Evolutionary conservation across 306 rosid species (phyloP).

Genomic region (Trifolium repens): DNA sequence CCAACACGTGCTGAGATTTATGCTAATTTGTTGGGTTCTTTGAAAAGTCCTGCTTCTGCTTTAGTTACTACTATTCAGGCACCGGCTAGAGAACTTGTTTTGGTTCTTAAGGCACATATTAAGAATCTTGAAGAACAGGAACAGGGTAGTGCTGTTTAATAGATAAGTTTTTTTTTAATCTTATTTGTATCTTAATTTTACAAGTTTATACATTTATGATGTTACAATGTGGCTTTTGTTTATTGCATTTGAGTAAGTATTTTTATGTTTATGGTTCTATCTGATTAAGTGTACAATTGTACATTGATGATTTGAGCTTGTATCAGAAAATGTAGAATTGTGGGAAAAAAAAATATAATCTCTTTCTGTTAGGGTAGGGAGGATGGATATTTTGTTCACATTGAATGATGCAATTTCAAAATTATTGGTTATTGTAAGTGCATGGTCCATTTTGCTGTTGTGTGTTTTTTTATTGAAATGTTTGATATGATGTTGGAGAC

Average conservation of each 20-base stretch:
- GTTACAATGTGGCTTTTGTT: slow-evolving; percentile 1
- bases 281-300: slow-evolving; percentile 16
- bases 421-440: slow-evolving; percentile 19
- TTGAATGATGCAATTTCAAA: slow-evolving; percentile 30
- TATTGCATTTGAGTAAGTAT: slow-evolving; percentile 24
- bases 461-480: neutral
- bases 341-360: neutral
- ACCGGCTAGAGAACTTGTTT: slow-evolving; percentile 76
- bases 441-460: neutral
- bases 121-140: slow-evolving; percentile 72
- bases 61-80: slow-evolving; percentile 83
- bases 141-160: slow-evolving; percentile 50
- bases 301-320: slow-evolving; percentile 30
- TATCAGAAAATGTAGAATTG: slow-evolving; percentile 30
- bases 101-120: slow-evolving; percentile 79
- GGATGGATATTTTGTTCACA: slow-evolving; percentile 14
- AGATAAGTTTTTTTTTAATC: slow-evolving; percentile 39
- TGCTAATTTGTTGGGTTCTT: slow-evolving; percentile 69
- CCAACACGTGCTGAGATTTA: slow-evolving; percentile 87
- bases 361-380: slow-evolving; percentile 2
- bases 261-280: neutral
- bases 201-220: neutral
- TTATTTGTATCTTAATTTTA: neutral
- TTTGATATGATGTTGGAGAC: neutral
- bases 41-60: slow-evolving; percentile 70